Conservation (phyloP, 2,329 filamentous ascomycete species). For the Cladosporium sp. region DNA sequence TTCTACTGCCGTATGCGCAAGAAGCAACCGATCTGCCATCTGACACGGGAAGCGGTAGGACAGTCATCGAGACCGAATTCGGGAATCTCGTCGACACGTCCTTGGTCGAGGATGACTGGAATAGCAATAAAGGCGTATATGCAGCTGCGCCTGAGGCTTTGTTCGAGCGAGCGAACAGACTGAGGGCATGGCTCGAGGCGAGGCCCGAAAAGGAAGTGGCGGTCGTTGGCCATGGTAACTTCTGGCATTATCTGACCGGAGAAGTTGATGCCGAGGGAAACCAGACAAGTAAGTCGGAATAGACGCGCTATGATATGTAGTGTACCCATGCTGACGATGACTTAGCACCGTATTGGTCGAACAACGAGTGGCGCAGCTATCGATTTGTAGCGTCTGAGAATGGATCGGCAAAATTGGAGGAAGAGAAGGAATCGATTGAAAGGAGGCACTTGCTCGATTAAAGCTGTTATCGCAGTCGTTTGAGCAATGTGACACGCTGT, state of each 20-base stretch:
- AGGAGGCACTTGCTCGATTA: not conserved
- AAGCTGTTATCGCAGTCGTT: not conserved
- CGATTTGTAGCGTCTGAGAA: conserved; percentile 13
- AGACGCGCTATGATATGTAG: too few relatives aligned
- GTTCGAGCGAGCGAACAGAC: conserved; percentile 13
- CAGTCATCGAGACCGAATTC: conserved; percentile 12
- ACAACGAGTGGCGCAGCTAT: conserved; percentile 20
- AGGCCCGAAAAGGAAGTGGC: conserved; percentile 20
- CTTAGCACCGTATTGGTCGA: conserved; percentile 16
- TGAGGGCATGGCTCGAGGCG: conserved; percentile 13
- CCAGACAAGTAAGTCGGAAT: not conserved
- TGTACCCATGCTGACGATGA: not conserved
- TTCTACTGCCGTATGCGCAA: conserved; percentile 19
- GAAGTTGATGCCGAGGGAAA: conserved; percentile 17
- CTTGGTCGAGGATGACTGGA: conserved; percentile 14
- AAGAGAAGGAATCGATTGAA: conserved; percentile 13
- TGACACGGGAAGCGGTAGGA: conserved; percentile 18
- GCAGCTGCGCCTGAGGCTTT: conserved; percentile 3
- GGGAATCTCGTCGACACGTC: conserved; percentile 11
- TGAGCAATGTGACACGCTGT: too few relatives aligned
- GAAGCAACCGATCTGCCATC: conserved; percentile 19
- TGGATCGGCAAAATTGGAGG: conserved; percentile 12
- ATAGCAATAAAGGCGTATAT: conserved; percentile 16
- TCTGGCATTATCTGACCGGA: conserved; percentile 19
- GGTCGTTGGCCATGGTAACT: conserved; percentile 20